phyloP scores from a whole-genome alignment of 176 grass and related monocot species.

The Microstegium vimineum region DNA sequence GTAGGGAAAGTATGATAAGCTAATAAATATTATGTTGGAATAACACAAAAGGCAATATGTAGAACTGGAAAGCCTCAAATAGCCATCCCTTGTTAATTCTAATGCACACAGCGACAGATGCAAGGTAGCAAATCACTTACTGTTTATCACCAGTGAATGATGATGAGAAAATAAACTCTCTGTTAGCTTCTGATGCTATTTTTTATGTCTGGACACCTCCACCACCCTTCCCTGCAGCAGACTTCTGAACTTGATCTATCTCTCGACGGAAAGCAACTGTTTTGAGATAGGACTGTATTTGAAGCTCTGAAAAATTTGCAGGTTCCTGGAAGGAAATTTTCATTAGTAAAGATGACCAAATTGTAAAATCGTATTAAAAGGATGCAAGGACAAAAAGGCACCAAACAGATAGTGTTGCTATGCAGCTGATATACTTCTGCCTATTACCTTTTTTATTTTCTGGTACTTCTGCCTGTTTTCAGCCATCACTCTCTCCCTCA shows the following conservation, averaged over 20 bases:
- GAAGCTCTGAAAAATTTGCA: slow-evolving; percentile 93
- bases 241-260: slow-evolving; percentile 83
- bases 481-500: slow-evolving; percentile 98
- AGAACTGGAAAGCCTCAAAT: neutral
- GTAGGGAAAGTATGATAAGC: slow-evolving; percentile 4
- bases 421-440: slow-evolving; percentile 20
- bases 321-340: slow-evolving; percentile 57
- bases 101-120: slow-evolving; percentile 3
- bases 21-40: neutral
- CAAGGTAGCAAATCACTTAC: slow-evolving; percentile 50
- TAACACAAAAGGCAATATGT: slow-evolving; percentile 10
- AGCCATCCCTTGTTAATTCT: neutral
- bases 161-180: slow-evolving; percentile 97
- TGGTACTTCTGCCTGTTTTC: slow-evolving; percentile 98
- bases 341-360: neutral
- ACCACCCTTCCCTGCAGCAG: slow-evolving; percentile 66
- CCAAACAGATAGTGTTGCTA: slow-evolving; percentile 7
- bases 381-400: neutral
- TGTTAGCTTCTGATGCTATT: slow-evolving; percentile 93
- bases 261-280: slow-evolving; percentile 92
- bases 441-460: slow-evolving; percentile 84
- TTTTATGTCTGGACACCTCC: slow-evolving; percentile 83
- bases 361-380: neutral
- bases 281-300: slow-evolving; percentile 99
- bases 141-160: slow-evolving; percentile 98